Evolutionary conservation across 1,284 basidiomycete species (phyloP), one percentile per base, ranked within the genome.

Genomic region (Xerocomus amazonicus): DNA sequence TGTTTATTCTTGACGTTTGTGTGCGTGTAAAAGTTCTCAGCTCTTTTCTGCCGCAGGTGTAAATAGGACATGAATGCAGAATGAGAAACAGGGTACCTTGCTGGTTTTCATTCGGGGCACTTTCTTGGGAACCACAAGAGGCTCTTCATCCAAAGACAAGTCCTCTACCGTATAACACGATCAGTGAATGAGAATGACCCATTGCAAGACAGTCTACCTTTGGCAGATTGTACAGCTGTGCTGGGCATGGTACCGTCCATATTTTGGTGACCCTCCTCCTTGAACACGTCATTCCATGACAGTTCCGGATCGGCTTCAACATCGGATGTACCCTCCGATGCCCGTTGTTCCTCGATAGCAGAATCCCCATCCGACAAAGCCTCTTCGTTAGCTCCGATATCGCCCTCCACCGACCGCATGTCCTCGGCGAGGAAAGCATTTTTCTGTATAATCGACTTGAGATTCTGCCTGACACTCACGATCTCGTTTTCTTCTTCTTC

Each of bases 1-100:
- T 81, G 93, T 67, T 87, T 90, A 72, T 93, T 94, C 75, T 95
- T 94, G 63, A 94, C 91, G 61, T 94, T 94, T 2, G 88, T 80
- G 42, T 67, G 77, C 7, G 87, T 84, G 73, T 92, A 97, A 76
- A 94, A 99, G 74, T 98, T 98, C 52, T 80, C 79, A 14, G 91
- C 83, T 72, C 92, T 95, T 74, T 84, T 87, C 88, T 90, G 60
- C 26, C 58, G 44, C 23, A 5, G 32, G 34, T 35, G 34, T 69
- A 26, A 66, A 46, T 13, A 8, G 39, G 36, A 50, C 35, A 26
- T 13, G 43, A 41, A 51, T 0, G 29, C 9, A 14, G 27, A 13
- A 46, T n/a, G 40, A 43, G 16, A 50, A 51, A 48, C 16, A 33
- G 54, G 62, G 41, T 61, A 80, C 84, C 73, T 96, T 97, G 75